Percentiles rank a stretch among this genome's conserved stretches.
These are phyloP conservation scores for Starmera stellimalicola DNA, from an alignment of 1,139 yeast species.

Conservation along the genomic window DNA sequence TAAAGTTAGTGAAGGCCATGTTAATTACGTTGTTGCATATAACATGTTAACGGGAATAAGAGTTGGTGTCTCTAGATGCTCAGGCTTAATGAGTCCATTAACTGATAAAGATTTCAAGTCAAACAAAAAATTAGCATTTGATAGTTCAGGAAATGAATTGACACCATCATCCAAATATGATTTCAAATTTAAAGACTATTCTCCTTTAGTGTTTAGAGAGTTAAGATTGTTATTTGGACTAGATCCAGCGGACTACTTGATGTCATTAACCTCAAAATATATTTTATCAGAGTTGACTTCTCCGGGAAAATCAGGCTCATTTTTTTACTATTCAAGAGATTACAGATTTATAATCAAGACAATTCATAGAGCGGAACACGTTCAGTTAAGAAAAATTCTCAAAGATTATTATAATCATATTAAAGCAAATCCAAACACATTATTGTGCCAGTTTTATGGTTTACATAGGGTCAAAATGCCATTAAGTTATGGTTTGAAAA, in stretches of 20 bases:
- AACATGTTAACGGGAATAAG: constrained; percentile 96
- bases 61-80: constrained; percentile 87
- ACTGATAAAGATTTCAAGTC: constrained; percentile 60
- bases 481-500: constrained; percentile 34
- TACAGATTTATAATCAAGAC: constrained; percentile 92
- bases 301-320: constrained; percentile 96
- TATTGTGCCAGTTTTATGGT: constrained; percentile 91
- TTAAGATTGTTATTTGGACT: constrained; percentile 70
- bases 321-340: constrained; percentile 90
- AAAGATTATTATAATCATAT: constrained; percentile 78
- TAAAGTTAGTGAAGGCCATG: constrained; percentile 86
- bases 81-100: constrained; percentile 73
- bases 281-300: constrained; percentile 88
- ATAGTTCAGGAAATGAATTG: constrained; percentile 76
- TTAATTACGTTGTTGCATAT: constrained; percentile 87
- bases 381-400: constrained; percentile 64
- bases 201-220: constrained; percentile 91
- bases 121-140: constrained; percentile 76
- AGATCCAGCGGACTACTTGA: constrained; percentile 92
- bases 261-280: constrained; percentile 87
- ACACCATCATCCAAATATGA: constrained; percentile 93
- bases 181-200: constrained; percentile 92
- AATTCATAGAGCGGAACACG: constrained; percentile 88
- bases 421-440: constrained; percentile 74
- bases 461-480: constrained; percentile 91